phyloP scores from a whole-genome alignment of 2,329 filamentous ascomycete genomes.

The Fusarium sp. region DNA sequence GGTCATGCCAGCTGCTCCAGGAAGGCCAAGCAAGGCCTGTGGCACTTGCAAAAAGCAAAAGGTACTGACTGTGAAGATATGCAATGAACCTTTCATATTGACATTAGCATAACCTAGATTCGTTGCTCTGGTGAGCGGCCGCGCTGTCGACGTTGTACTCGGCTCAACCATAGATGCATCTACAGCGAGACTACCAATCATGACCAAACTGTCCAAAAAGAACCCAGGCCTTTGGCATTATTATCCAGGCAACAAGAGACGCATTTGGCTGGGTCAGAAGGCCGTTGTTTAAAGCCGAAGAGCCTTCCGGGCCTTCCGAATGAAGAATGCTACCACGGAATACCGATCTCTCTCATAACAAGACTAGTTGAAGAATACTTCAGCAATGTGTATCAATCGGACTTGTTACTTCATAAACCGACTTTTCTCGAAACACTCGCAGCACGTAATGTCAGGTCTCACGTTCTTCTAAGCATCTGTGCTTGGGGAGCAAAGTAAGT shows the following conservation, averaged over 20 bases:
- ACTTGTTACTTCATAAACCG: constrained; percentile 14
- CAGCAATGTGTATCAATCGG: constrained; percentile 29
- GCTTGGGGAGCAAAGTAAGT: constrained; percentile 39
- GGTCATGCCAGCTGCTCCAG: not conserved
- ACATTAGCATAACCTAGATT: constrained; percentile 10
- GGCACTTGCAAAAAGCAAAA: constrained; percentile 34
- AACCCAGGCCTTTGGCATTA: too few species aligned
- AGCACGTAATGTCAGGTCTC: not conserved
- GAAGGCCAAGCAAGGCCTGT: constrained; percentile 33
- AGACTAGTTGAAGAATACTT: constrained; percentile 24
- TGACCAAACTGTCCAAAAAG: not conserved
- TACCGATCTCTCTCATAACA: not conserved
- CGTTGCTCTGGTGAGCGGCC: constrained; percentile 35
- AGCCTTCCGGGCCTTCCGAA: not conserved
- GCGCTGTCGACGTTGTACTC: constrained; percentile 28
- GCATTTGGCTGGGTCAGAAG: not conserved
- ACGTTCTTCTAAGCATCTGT: constrained; percentile 28
- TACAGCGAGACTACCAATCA: not conserved
- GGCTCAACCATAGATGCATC: constrained; percentile 6
- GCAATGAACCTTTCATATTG: not conserved
- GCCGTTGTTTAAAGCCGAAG: not conserved
- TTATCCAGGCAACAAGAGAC: not conserved
- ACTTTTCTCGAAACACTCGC: not conserved
- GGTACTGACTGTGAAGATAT: not conserved
- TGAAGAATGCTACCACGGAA: not conserved